A percentile compares a stretch with the other conserved stretches of the same genome.
Evolutionary conservation across 1,284 basidiomycete species (phyloP).

Genomic region (Puccinia triticina): DNA sequence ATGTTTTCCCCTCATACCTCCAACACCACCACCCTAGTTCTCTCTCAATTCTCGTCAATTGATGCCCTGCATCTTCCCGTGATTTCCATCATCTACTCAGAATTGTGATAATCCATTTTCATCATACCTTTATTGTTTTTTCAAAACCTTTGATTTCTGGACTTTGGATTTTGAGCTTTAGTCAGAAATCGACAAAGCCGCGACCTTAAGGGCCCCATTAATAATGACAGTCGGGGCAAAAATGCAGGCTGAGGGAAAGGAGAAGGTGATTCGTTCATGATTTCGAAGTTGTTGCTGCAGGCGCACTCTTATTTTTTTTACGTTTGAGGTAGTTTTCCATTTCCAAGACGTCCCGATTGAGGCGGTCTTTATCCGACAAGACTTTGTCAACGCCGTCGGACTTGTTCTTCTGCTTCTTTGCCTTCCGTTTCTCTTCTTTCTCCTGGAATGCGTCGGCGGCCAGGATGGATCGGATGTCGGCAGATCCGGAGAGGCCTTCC

Average conservation of each 20-base stretch:
- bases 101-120: no score
- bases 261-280: neutral
- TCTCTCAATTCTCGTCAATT: no score
- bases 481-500: constrained; percentile 49
- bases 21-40: no score
- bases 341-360: constrained; percentile 50
- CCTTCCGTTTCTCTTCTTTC: constrained; percentile 52
- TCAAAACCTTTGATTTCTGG: no score
- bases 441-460: constrained; percentile 50
- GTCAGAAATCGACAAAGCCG: no score
- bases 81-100: no score
- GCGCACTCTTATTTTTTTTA: constrained; percentile 25
- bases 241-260: neutral
- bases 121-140: no score
- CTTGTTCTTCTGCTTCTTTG: constrained; percentile 51
- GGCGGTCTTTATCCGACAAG: constrained; percentile 49
- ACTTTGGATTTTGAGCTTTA: no score
- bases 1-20: no score
- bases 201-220: no score
- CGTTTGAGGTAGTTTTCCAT: constrained; percentile 49
- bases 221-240: neutral
- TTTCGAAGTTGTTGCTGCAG: neutral
- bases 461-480: constrained; percentile 46
- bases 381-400: constrained; percentile 21
- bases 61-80: no score